These are phyloP conservation scores for Diaporthe nobilis DNA, from an alignment of 2,329 filamentous ascomycete species.

Conservation along the genomic window DNA sequence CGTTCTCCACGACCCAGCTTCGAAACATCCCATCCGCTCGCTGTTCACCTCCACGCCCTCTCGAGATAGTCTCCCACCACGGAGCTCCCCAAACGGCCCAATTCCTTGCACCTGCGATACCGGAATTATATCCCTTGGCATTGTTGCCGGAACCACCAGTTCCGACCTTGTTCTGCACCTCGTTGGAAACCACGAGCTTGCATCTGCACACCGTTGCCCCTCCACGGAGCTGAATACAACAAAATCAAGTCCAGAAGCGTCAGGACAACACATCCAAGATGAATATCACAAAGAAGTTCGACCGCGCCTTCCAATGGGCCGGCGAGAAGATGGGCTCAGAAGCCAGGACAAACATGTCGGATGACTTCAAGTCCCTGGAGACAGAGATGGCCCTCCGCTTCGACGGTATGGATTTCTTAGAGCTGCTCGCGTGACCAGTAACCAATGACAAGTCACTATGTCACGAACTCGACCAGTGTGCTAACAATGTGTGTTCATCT, in stretches of 20 bases:
- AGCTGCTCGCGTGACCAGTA: conserved; percentile 25
- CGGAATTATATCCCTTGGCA: conserved; percentile 9
- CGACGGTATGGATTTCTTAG: conserved; percentile 74
- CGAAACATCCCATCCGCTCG: conserved; percentile 8
- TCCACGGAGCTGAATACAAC: not conserved
- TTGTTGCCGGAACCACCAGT: not conserved
- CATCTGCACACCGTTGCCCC: not conserved
- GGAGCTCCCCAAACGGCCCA: conserved; percentile 4
- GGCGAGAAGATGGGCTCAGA: conserved; percentile 96
- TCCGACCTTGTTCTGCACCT: conserved; percentile 2
- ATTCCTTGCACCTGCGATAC: not conserved
- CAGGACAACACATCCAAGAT: conserved; percentile 52
- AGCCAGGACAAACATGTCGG: conserved; percentile 86
- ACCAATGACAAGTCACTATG: not conserved
- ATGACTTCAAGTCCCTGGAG: conserved; percentile 93
- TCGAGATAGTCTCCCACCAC: not conserved
- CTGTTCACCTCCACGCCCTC: not conserved
- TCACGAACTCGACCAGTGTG: not conserved
- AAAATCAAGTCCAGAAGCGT: not conserved
- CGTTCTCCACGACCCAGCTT: not conserved
- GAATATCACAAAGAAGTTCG: conserved; percentile 85
- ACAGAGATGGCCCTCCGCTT: conserved; percentile 90
- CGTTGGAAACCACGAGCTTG: conserved; percentile 7
- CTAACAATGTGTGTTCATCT: not conserved
- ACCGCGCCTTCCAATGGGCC: conserved; percentile 97